Base-by-base conservation (phyloP, 768 basidiomycete genomes). In the Leccinum variicolor region DNA sequence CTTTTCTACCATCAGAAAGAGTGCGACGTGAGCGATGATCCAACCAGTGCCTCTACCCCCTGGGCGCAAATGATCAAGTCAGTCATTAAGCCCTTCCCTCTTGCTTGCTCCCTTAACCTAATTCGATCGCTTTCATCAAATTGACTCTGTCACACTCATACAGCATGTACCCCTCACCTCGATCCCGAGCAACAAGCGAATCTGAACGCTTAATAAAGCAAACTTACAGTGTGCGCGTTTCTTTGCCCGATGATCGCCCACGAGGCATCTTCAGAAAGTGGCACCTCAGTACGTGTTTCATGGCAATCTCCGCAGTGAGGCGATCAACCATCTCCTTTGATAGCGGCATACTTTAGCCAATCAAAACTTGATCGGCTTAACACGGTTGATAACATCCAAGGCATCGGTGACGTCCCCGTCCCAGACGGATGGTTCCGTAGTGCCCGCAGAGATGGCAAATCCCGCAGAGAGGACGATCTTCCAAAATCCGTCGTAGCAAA, bases 321-420 rank as follows among this genome's bases (percentile, higher is more conserved):
- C 50, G 31, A 48, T 50, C 55, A 53, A 65, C 55, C 51, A 45
- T 54, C 48, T 45, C 48, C 25, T 54, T 53, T 55, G 56, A 34
- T 67, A 92, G 90, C 90, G 59, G 90, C 90, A 49, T 92, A 92
- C 77, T 92, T 90, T 71, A 90, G 87, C 64, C 89, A 89, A 66
- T 84, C 84, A 65, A 87, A 81, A 55, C 75, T 92, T 58, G 86
- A 89, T 68, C 78, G 79, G 54, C 81, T 92, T 43, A 77, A 80
- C 61, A 90, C 87, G 36, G 83, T 92, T 51, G 89, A 90, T 69
- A 81, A 78, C 51, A 81, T 92, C 64, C 83, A 77, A 25, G 83
- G 81, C 51, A 77, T 91, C 59, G 84, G 85, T 43, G 83, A 87
- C 69, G 73, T 85, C 19, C 70, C 72, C 46, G 86, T 91, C 17